Evolutionary conservation across 2,329 filamentous ascomycete species (phyloP), one percentile per base, ranked within the genome.

Genomic region (Ceratocystis cacaofunesta): DNA sequence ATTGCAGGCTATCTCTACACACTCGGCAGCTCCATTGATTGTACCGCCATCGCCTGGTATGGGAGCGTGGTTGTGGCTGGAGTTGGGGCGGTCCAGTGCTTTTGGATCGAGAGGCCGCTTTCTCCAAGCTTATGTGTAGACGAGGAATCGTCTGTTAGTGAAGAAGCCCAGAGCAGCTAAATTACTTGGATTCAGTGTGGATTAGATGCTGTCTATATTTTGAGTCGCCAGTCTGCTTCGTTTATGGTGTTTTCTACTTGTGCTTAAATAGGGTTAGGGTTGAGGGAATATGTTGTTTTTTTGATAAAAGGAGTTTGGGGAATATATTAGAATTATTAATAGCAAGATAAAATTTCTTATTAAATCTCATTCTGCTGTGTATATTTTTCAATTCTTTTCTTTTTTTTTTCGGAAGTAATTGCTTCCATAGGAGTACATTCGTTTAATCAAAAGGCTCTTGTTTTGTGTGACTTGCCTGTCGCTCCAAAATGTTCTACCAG

Each of bases 21-120:
- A 0, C 71, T 82, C n/a, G 84, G 84, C 25, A 80, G 79, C 69
- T 63, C 58, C 3, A 76, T 82, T 58, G 78, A 84, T 70, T 85
- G 81, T 71, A 84, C 83, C 1, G 82, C 80, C 0, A 71, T 86
- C 44, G 82, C 84, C 7, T 88, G 85, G 85, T 86, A 84, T 69
- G 82, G 81, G 48, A 85, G 82, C 69, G 79, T 80, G 1, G 62
- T 82, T 5, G 79, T 83, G 19, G 85, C 85, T 1, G 69, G 79
- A 3, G 69, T 83, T 25, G 85, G 84, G 2, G 77, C 83, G 0
- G 68, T 84, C 3, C 84, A 87, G 72, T 85, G 83, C 72, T 85
- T 86, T 70, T 77, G 74, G 5, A 78, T 85, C 4, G 70, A 73
- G 70, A 72, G 77, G 41, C 70, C 71, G 50, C 69, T 68, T 61